Base-by-base conservation (phyloP, 1,139 yeast species). In the Hyphopichia buzzinii region DNA sequence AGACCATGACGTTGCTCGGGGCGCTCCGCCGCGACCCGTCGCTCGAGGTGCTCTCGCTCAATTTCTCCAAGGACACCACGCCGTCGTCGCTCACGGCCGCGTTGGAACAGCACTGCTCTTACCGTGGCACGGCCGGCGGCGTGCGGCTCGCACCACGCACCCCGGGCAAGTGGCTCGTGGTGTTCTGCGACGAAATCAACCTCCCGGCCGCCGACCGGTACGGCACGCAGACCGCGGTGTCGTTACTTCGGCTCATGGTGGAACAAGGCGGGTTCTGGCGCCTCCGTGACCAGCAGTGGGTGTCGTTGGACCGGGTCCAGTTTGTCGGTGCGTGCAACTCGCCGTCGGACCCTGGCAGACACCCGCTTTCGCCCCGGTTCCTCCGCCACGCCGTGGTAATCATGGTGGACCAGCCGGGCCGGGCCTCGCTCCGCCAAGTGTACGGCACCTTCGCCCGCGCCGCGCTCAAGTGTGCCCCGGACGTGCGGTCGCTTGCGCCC, bases 291-390 rank as follows among this genome's bases (percentile, higher is more conserved):
- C 68, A 69, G 36, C 72, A 71, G 30, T 90, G 96, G 96, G 78
- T 90, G 1, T 48, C 65, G 0, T 44, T 88, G n/a, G 65, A 72
- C 13, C 74, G 79, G 36, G 69, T 92, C 27, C 95, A 85, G 52
- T 75, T 92, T 62, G 95, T 90, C 10, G 97, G 95, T 5, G 97
- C 98, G 0, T 92, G 97, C 57, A 92, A 92, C 51, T 92, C 97
- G 1, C 83, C 96, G 0, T 69, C 80, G 2, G 95, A 87, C 57
- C 77, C 80, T 2, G 96, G 97, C 0, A 72, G 98, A 46, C 67
- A 73, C 13, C 57, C 55, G 3, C 55, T 92, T 25, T 64, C 80
- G 1, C 56, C 65, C n/a, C 64, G 97, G 35, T 83, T 90, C 50
- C 58, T 86, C 34, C 71, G 95, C 8, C 94, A 84, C 49, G 70